Evolutionary conservation across 805 yeast species (phyloP), one percentile per base, ranked within the genome.

Genomic region (Starmerella potacharoeniae): DNA sequence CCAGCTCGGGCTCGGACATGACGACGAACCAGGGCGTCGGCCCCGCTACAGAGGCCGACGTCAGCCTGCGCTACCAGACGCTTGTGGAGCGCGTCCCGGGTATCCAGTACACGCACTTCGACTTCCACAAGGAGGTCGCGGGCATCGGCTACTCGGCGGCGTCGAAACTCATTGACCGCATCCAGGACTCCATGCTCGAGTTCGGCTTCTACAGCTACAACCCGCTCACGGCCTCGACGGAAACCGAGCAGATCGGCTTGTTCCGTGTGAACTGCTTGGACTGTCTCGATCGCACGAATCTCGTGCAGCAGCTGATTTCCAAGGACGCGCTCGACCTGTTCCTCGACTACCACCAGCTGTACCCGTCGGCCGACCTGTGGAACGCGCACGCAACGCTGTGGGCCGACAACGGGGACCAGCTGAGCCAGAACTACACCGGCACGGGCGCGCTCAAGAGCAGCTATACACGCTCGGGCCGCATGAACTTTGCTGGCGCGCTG

Each of bases 361-460:
- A 62, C 47, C 60, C 70, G 40, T 75, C 73, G 5, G 72, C 77
- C 29, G 91, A 82, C 17, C 71, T 86, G 30, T 76, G 82, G 66
- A 70, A 74, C n/a, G 83, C 82, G 54, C 96, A 90, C 61, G 86
- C 90, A 61, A 78, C 86, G 6, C 71, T 93, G 17, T 93, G 98
- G 98, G 99, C 99, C 1, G 96, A 93, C 68, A 93, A 93, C 68
- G 99, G 98, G 55, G 98, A 93, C 69, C 95, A 88, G 61, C 82
- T 93, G 5, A 87, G 96, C 2, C 95, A 87, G 67, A 91, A 93
- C 16, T 93, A 93, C 69, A 91, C 98, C 0, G 97, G 98, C 33
- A 93, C 99, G 0, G 95, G 95, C 58, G 99, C 99, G 0, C 75
- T 93, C 58, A 93, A 93, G 69, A 86, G 96, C 0, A 88, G 96